These are phyloP conservation scores for Ganoderma boninense DNA, from an alignment of 1,284 basidiomycete genomes.

Conservation along the genomic window DNA sequence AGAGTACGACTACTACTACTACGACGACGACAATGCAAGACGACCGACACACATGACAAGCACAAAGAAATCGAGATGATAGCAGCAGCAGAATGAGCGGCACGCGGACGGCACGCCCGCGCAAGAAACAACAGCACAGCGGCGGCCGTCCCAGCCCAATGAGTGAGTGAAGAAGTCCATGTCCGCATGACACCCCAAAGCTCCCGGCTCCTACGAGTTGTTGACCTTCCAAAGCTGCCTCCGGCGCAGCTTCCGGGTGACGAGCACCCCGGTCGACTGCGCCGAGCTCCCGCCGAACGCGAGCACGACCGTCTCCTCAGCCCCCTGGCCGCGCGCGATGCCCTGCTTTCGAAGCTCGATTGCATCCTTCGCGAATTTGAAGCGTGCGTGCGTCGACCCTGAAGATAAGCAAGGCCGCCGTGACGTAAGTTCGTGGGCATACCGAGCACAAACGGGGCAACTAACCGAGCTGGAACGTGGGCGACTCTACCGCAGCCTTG, in stretches of 20 bases:
- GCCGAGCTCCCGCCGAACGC: slow-evolving; percentile 78
- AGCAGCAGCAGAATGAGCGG: slow-evolving; percentile 18
- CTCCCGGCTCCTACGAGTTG: slow-evolving; percentile 22
- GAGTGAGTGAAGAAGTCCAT: background rate
- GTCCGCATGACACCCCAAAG: background rate
- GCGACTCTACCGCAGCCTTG: slow-evolving; percentile 80
- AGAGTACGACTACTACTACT: slow-evolving; percentile 25
- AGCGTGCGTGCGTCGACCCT: slow-evolving; percentile 86
- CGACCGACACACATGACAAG: slow-evolving; percentile 22
- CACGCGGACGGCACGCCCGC: slow-evolving; percentile 9
- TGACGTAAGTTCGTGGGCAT: slow-evolving; percentile 1
- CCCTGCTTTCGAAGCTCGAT: slow-evolving; percentile 82
- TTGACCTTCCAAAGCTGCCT: slow-evolving; percentile 88
- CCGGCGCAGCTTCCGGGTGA: slow-evolving; percentile 86
- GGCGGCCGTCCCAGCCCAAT: background rate
- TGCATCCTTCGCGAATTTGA: slow-evolving; percentile 89
- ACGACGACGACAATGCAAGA: slow-evolving; percentile 30
- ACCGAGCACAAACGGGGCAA: slow-evolving; percentile 13
- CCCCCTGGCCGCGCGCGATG: slow-evolving; percentile 65
- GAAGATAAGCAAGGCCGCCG: slow-evolving; percentile 18
- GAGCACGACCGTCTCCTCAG: slow-evolving; percentile 86
- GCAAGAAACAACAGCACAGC: slow-evolving; percentile 1
- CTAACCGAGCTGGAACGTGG: slow-evolving; percentile 79
- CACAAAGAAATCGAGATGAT: slow-evolving; percentile 29
- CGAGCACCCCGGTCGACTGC: slow-evolving; percentile 80